Percentiles rank a stretch among this genome's conserved stretches.
Evolutionary conservation across 768 basidiomycete species (phyloP).

Genomic region (Agrocybe chaxingu): DNA sequence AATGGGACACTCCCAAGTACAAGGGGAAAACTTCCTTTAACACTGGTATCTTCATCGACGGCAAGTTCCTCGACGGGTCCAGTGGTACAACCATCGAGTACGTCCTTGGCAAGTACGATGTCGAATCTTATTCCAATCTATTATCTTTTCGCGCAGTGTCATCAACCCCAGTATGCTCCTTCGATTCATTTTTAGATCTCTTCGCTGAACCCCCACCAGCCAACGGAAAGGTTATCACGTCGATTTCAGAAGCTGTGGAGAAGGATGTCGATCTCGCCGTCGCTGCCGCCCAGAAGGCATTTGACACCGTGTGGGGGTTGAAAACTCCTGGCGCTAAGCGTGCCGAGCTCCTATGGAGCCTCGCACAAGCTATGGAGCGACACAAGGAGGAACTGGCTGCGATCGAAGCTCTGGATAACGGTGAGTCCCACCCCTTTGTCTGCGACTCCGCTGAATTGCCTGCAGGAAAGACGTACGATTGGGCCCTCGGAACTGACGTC

Average conservation of each 20-base stretch:
- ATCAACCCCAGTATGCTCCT: slow-evolving; percentile 47
- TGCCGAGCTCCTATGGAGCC: slow-evolving; percentile 53
- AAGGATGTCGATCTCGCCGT: slow-evolving; percentile 81
- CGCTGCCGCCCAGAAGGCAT: slow-evolving; percentile 54
- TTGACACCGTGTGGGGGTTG: slow-evolving; percentile 66
- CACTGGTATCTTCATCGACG: slow-evolving; percentile 74
- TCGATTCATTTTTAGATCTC: not conserved
- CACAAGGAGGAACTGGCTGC: slow-evolving; percentile 66
- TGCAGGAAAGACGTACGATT: slow-evolving; percentile 51
- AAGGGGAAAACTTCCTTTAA: slow-evolving; percentile 55
- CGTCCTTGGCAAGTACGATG: slow-evolving; percentile 20
- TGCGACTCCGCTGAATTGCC: not conserved
- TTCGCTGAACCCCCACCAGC: slow-evolving; percentile 38
- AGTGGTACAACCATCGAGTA: slow-evolving; percentile 67
- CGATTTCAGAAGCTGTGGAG: slow-evolving; percentile 54
- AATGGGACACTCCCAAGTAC: slow-evolving; percentile 52
- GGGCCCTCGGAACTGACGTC: slow-evolving; percentile 49
- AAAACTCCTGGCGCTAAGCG: slow-evolving; percentile 52
- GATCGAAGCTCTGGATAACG: slow-evolving; percentile 70
- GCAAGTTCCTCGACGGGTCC: slow-evolving; percentile 59
- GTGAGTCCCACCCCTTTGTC: slow-evolving; percentile 48
- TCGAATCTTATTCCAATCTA: slow-evolving; percentile 6
- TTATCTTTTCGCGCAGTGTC: slow-evolving; percentile 49
- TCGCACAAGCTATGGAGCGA: slow-evolving; percentile 62
- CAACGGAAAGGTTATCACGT: slow-evolving; percentile 59